Evolutionary conservation across 2,329 filamentous ascomycete species (phyloP), one percentile per base, ranked within the genome.

Genomic region (Neurospora crassa): DNA sequence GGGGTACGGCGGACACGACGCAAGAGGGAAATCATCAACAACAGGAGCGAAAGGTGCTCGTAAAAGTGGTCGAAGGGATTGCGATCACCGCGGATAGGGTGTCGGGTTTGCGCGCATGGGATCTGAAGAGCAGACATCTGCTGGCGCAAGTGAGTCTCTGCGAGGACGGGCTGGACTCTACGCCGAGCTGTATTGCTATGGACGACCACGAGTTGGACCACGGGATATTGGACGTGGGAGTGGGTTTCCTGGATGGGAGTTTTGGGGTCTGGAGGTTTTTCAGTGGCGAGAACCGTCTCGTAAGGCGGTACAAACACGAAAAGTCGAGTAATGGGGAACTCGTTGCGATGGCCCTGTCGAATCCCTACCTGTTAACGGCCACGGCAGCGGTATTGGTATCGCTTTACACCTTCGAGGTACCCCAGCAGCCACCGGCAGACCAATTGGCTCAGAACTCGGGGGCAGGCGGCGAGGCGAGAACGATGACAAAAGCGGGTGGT

Each of bases 361-460:
- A 90, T 73, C 92, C 94, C 0, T 96, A 94, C 77, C 79, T 96
- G 1, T 82, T 97, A 11, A 93, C 92, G 1, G 92, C 96, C 74
- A 95, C 93, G 1, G 86, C 88, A 34, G 87, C 88, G 16, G 92
- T 93, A 67, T 82, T 91, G 8, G 83, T 97, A 47, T 94, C 92
- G 0, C 80, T 97, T 1, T 97, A 96, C 79, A 88, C 86, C 0
- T 90, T 94, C 73, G 80, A 84, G 3, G 73, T 79, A 7, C 75
- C 77, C 4, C 41, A 68, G 69, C 69, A 74, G 40, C 67, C 70
- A 14, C 71, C 73, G 67, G 68, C 71, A 11, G 72, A 68, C 12
- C 29, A 34, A 43, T 24, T 18, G 63, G 14, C 14, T 63, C 29
- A 63, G 53, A 3, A 10, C 18, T 63, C 8, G 29, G 18, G 53